A percentile compares a stretch with the other conserved stretches of the same genome.
Conservation (phyloP, 2,329 filamentous ascomycete genomes). For the Zymoseptoria passerinii region DNA sequence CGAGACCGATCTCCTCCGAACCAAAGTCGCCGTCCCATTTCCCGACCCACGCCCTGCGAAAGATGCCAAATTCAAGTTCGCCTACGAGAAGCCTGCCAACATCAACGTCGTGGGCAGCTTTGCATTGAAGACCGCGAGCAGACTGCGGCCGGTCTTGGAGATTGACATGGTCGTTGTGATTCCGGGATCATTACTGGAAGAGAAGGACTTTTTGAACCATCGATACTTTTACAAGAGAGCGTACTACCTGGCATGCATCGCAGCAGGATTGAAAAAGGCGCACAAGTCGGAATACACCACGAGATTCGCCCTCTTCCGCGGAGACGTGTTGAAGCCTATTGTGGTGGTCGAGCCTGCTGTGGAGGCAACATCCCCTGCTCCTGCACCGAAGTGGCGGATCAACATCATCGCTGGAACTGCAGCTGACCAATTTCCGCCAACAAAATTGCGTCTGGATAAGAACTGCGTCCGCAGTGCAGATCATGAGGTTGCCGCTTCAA, state of each 20-base stretch:
- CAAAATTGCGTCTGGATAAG: conserved; percentile 62
- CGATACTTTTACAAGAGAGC: conserved; percentile 92
- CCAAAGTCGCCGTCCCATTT: conserved; percentile 69
- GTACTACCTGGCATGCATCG: conserved; percentile 79
- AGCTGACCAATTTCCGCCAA: conserved; percentile 57
- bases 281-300: conserved; percentile 51
- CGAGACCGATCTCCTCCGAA: conserved; percentile 56
- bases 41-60: conserved; percentile 69
- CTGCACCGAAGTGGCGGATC: conserved; percentile 49
- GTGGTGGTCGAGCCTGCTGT: conserved; percentile 38
- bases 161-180: conserved; percentile 85
- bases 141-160: conserved; percentile 42
- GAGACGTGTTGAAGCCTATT: conserved; percentile 56
- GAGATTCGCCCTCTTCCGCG: conserved; percentile 24
- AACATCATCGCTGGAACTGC: conserved; percentile 70
- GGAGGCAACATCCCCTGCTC: conserved; percentile 2
- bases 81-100: conserved; percentile 64
- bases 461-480: conserved; percentile 57
- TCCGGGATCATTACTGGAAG: conserved; percentile 69
- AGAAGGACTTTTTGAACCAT: conserved; percentile 89
- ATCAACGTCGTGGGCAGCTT: conserved; percentile 89
- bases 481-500: conserved; percentile 43
- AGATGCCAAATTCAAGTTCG: conserved; percentile 73
- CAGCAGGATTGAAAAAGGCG: conserved; percentile 57
- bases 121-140: conserved; percentile 64